Evolutionary conservation across 108 stramenopile species (phyloP).

Genomic region (Cyclotella sp.): DNA sequence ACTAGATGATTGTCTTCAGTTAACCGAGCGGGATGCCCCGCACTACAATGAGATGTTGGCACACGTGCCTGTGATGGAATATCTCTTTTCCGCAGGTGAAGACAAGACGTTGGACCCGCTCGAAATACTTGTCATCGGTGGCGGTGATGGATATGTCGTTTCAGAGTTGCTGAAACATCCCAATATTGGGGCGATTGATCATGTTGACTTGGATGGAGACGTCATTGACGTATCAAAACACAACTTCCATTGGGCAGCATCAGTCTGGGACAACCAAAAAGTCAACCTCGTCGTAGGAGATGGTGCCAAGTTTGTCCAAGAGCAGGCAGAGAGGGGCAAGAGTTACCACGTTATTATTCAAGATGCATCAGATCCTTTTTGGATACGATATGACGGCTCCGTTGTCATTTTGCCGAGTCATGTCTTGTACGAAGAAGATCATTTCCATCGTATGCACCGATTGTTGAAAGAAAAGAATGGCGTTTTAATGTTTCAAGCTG

Average conservation of each 20-base stretch:
- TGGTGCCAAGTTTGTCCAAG: slow-evolving; percentile 71
- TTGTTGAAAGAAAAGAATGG: slow-evolving; percentile 59
- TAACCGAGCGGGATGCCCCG: slow-evolving; percentile 81
- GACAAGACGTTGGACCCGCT: slow-evolving; percentile 36
- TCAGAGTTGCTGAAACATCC: slow-evolving; percentile 63
- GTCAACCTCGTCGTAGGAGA: slow-evolving; percentile 70
- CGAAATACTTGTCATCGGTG: slow-evolving; percentile 73
- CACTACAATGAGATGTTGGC: slow-evolving; percentile 92
- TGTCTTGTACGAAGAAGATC: slow-evolving; percentile 63
- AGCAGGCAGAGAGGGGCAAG: slow-evolving; percentile 33
- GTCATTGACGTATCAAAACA: slow-evolving; percentile 70
- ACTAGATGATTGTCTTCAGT: slow-evolving; percentile 73
- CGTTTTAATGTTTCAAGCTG: slow-evolving; percentile 74
- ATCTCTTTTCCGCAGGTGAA: neutral
- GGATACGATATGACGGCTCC: slow-evolving; percentile 57
- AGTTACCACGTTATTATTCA: slow-evolving; percentile 84
- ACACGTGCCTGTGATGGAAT: slow-evolving; percentile 80
- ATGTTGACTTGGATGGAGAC: slow-evolving; percentile 81
- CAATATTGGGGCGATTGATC: slow-evolving; percentile 69
- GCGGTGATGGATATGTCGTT: slow-evolving; percentile 76
- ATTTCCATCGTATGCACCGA: slow-evolving; percentile 62
- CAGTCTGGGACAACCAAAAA: slow-evolving; percentile 75
- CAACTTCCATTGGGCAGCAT: slow-evolving; percentile 70
- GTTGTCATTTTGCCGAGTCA: slow-evolving; percentile 64
- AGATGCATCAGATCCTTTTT: slow-evolving; percentile 82